A percentile compares a stretch with the other conserved stretches of the same genome.
Evolutionary conservation across 1,139 yeast genomes (phyloP).

Genomic region (Meyerozyma carpophila): DNA sequence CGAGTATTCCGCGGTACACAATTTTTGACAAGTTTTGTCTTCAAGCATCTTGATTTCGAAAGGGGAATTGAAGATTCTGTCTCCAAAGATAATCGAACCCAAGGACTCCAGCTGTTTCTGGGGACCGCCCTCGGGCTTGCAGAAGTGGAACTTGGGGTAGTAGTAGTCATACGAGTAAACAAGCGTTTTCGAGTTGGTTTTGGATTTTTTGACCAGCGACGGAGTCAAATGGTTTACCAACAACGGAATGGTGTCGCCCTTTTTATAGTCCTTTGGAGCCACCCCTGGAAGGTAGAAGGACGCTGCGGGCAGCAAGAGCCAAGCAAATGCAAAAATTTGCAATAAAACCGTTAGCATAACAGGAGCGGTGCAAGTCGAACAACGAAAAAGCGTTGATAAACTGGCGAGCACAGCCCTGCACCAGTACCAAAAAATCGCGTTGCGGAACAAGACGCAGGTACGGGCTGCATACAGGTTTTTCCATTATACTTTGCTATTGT

Average conservation of each 20-base stretch:
- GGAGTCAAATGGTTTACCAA: conserved; percentile 90
- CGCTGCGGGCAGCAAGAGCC: conserved; percentile 3
- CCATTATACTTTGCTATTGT: not conserved
- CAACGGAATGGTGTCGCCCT: conserved; percentile 69
- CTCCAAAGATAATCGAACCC: conserved; percentile 93
- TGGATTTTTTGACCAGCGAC: conserved; percentile 22
- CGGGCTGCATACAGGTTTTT: not conserved
- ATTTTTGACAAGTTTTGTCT: conserved; percentile 55
- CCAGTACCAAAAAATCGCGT: not conserved
- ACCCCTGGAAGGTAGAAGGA: conserved; percentile 87
- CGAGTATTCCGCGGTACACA: conserved; percentile 61
- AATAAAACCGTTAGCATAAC: not conserved
- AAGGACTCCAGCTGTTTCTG: conserved; percentile 80
- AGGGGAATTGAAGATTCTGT: conserved; percentile 90
- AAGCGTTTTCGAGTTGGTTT: conserved; percentile 40
- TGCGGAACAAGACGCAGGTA: not conserved
- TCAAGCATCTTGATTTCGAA: conserved; percentile 75
- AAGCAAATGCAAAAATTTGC: not conserved
- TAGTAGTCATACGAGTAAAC: conserved; percentile 83
- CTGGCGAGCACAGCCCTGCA: not conserved
- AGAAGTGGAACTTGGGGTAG: conserved; percentile 77
- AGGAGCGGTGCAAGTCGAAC: not conserved
- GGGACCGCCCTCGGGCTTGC: conserved; percentile 66
- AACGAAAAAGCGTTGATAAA: not conserved
- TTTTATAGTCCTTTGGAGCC: conserved; percentile 82